These are phyloP conservation scores for Dothistroma septosporum DNA, from an alignment of 2,329 filamentous ascomycete species.

Conservation along the genomic window DNA sequence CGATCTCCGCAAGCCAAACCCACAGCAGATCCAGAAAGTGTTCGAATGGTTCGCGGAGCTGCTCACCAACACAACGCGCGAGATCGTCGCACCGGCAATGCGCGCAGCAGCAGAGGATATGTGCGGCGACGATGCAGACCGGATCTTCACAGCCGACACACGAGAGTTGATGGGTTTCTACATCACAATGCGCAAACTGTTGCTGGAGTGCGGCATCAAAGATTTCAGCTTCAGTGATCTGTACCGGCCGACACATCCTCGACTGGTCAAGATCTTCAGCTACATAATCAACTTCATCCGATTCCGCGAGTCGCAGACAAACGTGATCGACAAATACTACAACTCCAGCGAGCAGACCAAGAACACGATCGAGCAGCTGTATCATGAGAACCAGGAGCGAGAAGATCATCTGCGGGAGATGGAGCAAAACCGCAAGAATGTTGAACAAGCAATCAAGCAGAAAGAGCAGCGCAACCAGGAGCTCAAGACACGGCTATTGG, in stretches of 20 bases:
- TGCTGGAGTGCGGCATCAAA: conserved; percentile 81
- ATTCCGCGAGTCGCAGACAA: conserved; percentile 88
- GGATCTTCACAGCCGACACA: conserved; percentile 75
- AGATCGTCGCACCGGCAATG: conserved; percentile 93
- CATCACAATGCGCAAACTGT: conserved; percentile 70
- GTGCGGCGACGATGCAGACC: conserved; percentile 75
- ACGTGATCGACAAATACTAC: conserved; percentile 86
- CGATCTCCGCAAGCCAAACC: conserved; percentile 90
- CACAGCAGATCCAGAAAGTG: conserved; percentile 91
- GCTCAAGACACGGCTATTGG: conserved; percentile 74
- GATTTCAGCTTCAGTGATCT: conserved; percentile 94
- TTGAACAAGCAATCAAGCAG: conserved; percentile 76
- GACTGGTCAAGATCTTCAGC: conserved; percentile 90
- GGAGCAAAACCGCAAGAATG: conserved; percentile 70
- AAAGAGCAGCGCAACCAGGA: conserved; percentile 84
- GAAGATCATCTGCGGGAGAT: conserved; percentile 76
- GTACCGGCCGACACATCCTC: conserved; percentile 82
- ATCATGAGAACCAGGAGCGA: conserved; percentile 81
- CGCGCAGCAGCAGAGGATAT: conserved; percentile 83
- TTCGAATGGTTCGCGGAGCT: conserved; percentile 97
- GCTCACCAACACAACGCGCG: conserved; percentile 86
- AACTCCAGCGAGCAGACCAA: conserved; percentile 86
- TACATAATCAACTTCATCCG: conserved; percentile 99
- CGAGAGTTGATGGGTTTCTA: conserved; percentile 96
- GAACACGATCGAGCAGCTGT: conserved; percentile 78